Conservation (phyloP, 2,329 filamentous ascomycete genomes). For the Aurifilum marmelostoma region DNA sequence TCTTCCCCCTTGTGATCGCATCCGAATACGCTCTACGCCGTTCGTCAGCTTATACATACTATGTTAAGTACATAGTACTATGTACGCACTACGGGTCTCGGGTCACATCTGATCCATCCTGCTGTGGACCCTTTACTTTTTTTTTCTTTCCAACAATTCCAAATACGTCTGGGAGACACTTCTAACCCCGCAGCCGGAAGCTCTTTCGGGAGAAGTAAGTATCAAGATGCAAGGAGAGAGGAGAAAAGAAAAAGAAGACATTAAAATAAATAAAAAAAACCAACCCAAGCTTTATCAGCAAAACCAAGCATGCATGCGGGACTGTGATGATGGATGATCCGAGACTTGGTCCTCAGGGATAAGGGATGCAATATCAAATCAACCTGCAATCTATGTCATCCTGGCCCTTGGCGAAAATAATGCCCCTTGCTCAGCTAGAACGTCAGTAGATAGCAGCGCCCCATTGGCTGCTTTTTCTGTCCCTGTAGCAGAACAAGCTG, state of each 20-base stretch:
- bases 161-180: background rate
- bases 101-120: background rate
- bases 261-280: too few species aligned
- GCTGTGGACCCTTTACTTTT: background rate
- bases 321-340: background rate
- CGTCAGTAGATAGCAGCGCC: background rate
- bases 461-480: background rate
- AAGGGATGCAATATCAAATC: background rate
- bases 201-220: background rate
- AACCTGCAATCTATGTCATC: background rate
- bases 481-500: background rate
- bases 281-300: background rate
- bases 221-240: background rate
- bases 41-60: background rate
- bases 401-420: background rate
- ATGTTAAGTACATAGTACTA: background rate
- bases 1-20: background rate
- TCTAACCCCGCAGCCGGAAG: background rate
- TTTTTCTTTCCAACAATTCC: background rate
- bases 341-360: background rate
- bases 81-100: background rate
- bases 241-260: background rate
- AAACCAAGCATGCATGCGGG: background rate
- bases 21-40: background rate
- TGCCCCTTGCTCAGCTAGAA: background rate